phyloP scores from a whole-genome alignment of 2,329 filamentous ascomycete species.

The Colletotrichum zoysiae region DNA sequence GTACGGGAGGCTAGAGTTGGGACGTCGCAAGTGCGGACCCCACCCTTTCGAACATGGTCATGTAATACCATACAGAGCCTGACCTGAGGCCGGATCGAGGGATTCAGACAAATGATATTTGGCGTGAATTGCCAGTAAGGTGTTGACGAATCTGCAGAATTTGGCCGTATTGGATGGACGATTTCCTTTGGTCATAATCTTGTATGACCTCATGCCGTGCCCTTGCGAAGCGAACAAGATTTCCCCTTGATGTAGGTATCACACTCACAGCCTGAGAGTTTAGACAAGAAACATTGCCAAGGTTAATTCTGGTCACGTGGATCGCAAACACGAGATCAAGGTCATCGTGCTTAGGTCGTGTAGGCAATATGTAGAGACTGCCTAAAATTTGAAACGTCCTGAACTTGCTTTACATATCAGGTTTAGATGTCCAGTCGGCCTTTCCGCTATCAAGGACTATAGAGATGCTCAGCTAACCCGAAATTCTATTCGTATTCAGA shows the following conservation, averaged over 20 bases:
- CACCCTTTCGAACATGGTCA: background rate
- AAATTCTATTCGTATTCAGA: background rate
- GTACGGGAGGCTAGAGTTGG: background rate
- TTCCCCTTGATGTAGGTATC: too few relatives aligned
- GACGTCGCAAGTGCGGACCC: background rate
- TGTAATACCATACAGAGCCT: background rate
- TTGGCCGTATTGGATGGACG: background rate
- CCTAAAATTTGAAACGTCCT: too few relatives aligned
- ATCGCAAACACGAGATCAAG: background rate
- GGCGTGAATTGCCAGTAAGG: background rate
- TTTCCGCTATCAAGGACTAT: accelerated
- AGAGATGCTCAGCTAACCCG: background rate
- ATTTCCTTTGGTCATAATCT: background rate
- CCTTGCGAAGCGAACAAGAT: too few relatives aligned
- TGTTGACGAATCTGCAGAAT: background rate
- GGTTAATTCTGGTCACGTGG: too few relatives aligned
- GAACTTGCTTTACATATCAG: too few relatives aligned
- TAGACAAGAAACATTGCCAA: background rate
- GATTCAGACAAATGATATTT: background rate
- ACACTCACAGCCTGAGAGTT: background rate
- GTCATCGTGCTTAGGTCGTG: background rate
- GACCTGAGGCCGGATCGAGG: background rate
- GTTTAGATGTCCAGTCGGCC: accelerated
- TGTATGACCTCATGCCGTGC: background rate
- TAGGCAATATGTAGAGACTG: too few relatives aligned